These are phyloP conservation scores for Puccinia polysora DNA, from an alignment of 1,284 basidiomycete genomes.

Conservation along the genomic window DNA sequence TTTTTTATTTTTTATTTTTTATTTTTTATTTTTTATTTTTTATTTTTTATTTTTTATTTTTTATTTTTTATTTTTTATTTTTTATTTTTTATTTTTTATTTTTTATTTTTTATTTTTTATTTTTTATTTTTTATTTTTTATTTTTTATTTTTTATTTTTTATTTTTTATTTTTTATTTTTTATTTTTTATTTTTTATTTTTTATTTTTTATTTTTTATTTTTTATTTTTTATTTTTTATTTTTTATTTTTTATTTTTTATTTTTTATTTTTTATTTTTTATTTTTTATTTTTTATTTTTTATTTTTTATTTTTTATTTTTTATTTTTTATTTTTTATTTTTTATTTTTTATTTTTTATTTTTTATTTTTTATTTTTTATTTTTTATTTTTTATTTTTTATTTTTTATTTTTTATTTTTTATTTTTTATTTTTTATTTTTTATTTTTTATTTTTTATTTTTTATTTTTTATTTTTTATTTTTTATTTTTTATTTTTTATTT, in stretches of 20 bases:
- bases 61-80: slow-evolving; percentile 12
- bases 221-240: slow-evolving; percentile 2
- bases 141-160: neutral
- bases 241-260: neutral
- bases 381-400: neutral
- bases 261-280: neutral
- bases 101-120: neutral
- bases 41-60: neutral
- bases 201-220: neutral
- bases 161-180: neutral
- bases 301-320: neutral
- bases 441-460: slow-evolving; percentile 9
- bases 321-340: neutral
- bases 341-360: neutral
- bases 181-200: neutral
- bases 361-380: neutral
- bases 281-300: neutral
- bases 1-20: neutral
- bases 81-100: neutral
- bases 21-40: neutral
- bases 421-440: neutral
- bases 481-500: neutral
- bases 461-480: neutral
- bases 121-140: neutral
- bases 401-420: neutral